A percentile compares a stretch with the other conserved stretches of the same genome.
phyloP scores from a whole-genome alignment of 2,329 filamentous ascomycete genomes.

The Cladosporium sp. region DNA sequence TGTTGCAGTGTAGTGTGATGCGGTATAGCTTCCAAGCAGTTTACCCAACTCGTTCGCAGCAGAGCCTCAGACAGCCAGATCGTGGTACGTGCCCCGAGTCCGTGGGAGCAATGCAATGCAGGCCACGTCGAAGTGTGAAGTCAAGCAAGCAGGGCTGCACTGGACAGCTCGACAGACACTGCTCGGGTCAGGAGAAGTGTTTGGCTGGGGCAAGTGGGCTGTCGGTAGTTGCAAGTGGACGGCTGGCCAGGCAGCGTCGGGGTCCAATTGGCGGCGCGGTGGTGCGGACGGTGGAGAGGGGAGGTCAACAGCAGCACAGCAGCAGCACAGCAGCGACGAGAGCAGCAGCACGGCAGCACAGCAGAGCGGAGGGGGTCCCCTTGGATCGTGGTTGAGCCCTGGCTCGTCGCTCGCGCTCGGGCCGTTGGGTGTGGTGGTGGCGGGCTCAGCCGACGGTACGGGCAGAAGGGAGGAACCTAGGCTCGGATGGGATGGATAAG shows the following conservation, averaged over 20 bases:
- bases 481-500: neutral
- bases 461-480: neutral
- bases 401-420: neutral
- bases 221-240: conserved; percentile 1
- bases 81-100: conserved; percentile 20
- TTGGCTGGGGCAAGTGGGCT: neutral
- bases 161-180: neutral
- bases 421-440: conserved; percentile 5
- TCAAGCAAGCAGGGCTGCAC: neutral
- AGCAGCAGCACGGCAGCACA: neutral
- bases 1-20: neutral
- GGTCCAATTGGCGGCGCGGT: conserved; percentile 20
- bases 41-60: conserved; percentile 11
- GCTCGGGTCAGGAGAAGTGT: conserved; percentile 9
- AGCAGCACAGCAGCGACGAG: neutral
- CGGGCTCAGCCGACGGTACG: conserved; percentile 6
- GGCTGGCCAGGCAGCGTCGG: conserved; percentile 6
- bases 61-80: conserved; percentile 15
- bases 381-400: conserved; percentile 5
- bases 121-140: conserved; percentile 1
- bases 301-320: conserved; percentile 4
- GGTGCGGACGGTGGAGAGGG: conserved; percentile 11
- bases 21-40: conserved; percentile 7
- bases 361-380: neutral
- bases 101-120: conserved; percentile 7